These are phyloP conservation scores for Penicillium fimorum DNA, from an alignment of 495 filamentous ascomycete species.

Conservation along the genomic window DNA sequence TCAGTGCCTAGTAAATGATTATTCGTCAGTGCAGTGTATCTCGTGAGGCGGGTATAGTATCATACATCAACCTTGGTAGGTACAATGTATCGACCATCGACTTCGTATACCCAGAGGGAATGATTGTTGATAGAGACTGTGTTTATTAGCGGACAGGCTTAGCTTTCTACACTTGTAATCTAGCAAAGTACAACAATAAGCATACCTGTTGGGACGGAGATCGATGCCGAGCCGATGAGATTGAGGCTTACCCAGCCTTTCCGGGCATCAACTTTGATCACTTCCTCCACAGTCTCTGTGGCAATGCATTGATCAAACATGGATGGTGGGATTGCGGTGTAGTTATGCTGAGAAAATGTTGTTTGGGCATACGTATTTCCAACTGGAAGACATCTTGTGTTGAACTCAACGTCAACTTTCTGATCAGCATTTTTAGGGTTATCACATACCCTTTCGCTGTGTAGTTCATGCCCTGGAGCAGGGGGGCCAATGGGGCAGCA, in stretches of 20 bases:
- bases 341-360: not conserved
- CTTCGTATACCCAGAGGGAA: slow-evolving; percentile 26
- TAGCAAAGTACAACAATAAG: not conserved
- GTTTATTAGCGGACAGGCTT: not conserved
- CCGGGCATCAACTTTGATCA: not conserved
- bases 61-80: slow-evolving; percentile 19
- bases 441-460: slow-evolving; percentile 10
- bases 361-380: slow-evolving; percentile 5
- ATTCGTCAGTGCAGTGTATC: not conserved
- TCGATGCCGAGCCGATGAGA: not conserved
- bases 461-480: slow-evolving; percentile 11
- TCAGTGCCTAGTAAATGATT: slow-evolving; percentile 5
- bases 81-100: slow-evolving; percentile 25
- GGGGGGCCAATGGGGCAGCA: slow-evolving; percentile 30
- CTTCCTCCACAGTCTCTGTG: not conserved
- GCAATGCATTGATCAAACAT: slow-evolving; percentile 7
- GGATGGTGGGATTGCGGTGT: not conserved
- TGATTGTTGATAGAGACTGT: slow-evolving; percentile 34
- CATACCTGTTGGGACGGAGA: not conserved
- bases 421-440: not conserved
- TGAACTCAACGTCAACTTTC: not conserved
- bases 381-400: slow-evolving; percentile 2
- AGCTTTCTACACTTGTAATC: not conserved
- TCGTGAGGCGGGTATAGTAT: not conserved
- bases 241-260: slow-evolving; percentile 10